Evolutionary conservation across 1,139 yeast species (phyloP).

Genomic region (Candida sanyaensis): DNA sequence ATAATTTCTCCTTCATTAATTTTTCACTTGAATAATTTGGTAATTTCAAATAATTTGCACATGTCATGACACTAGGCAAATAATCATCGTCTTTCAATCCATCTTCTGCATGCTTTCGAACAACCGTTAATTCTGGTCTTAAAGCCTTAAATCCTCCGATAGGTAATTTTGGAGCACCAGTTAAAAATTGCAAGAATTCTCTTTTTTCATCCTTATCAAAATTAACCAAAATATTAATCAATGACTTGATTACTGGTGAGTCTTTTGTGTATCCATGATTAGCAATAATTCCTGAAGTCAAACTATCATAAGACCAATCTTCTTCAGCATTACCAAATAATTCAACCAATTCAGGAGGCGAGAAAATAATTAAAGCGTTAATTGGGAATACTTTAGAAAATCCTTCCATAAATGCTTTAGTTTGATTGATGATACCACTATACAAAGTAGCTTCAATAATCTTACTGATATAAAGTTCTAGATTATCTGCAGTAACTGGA

Average conservation of each 20-base stretch:
- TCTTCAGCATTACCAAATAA: constrained; percentile 71
- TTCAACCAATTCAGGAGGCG: constrained; percentile 69
- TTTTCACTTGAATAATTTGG: constrained; percentile 77
- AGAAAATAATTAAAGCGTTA: constrained; percentile 66
- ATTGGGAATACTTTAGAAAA: constrained; percentile 86
- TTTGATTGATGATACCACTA: constrained; percentile 64
- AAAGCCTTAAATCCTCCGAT: constrained; percentile 90
- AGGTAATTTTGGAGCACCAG: constrained; percentile 93
- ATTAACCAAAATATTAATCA: constrained; percentile 59
- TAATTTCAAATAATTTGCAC: constrained; percentile 81
- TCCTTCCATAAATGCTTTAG: constrained; percentile 74
- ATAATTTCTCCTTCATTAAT: constrained; percentile 58
- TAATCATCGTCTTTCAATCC: constrained; percentile 74
- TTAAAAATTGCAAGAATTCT: constrained; percentile 78
- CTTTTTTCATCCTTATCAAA: constrained; percentile 61
- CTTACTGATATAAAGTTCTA: constrained; percentile 56
- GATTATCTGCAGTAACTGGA: constrained; percentile 53
- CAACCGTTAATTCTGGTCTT: constrained; percentile 85
- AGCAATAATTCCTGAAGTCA: constrained; percentile 67
- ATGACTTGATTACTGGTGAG: constrained; percentile 59
- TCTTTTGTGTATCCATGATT: constrained; percentile 89
- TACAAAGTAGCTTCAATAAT: constrained; percentile 66
- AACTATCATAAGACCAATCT: constrained; percentile 78
- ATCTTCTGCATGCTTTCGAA: constrained; percentile 74
- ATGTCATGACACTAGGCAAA: constrained; percentile 91